A percentile compares a stretch with the other conserved stretches of the same genome.
Evolutionary conservation across 257 asterid species (phyloP).

Genomic region (Lithospermum erythrorhizon): DNA sequence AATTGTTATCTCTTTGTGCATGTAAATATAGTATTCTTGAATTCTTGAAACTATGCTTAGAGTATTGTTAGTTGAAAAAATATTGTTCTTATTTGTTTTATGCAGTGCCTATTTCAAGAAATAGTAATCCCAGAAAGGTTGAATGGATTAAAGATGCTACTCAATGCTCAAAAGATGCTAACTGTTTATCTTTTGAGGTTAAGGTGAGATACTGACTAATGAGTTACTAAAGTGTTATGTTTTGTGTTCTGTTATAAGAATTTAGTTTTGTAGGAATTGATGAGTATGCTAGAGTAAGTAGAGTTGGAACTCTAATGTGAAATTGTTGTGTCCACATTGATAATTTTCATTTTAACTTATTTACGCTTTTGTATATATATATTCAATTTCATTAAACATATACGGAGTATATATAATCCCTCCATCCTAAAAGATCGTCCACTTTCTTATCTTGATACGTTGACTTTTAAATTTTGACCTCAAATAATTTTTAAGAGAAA

Average conservation of each 20-base stretch:
- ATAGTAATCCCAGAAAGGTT: conserved; percentile 14
- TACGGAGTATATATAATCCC: too few relatives aligned
- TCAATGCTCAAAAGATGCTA: conserved; percentile 18
- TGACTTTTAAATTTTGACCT: too few relatives aligned
- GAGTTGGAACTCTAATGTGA: too few relatives aligned
- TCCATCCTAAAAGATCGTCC: too few relatives aligned
- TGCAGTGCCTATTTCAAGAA: conserved; percentile 28
- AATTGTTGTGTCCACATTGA: too few relatives aligned
- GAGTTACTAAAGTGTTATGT: neutral
- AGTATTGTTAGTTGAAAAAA: too few relatives aligned
- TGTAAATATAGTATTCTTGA: neutral
- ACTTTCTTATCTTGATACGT: too few relatives aligned
- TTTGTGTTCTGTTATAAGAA: neutral
- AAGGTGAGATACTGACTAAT: conserved; percentile 18
- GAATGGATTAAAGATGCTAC: conserved; percentile 24
- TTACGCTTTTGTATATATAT: too few relatives aligned
- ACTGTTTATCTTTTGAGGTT: conserved; percentile 28
- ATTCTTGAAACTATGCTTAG: too few relatives aligned
- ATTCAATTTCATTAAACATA: too few relatives aligned
- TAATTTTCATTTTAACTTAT: too few relatives aligned
- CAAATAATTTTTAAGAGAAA: too few relatives aligned
- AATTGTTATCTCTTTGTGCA: neutral
- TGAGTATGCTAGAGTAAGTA: neutral
- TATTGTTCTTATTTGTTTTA: neutral
- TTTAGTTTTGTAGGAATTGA: neutral